These are phyloP conservation scores for Leonotis leonurus DNA, from an alignment of 257 asterid genomes.

Conservation along the genomic window DNA sequence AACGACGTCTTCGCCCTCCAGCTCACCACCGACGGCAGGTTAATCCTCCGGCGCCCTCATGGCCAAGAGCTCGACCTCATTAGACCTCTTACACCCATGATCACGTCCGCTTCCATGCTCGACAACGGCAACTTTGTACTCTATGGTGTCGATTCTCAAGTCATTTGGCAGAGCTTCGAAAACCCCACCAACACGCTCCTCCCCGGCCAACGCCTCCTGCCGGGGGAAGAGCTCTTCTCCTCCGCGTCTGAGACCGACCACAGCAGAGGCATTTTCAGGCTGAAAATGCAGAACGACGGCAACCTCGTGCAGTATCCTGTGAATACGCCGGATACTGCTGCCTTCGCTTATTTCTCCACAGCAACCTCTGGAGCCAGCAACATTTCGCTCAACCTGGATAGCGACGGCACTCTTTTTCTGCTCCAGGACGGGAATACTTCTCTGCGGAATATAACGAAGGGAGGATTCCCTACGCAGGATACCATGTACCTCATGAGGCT, in stretches of 20 bases:
- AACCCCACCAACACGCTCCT: constrained; percentile 43
- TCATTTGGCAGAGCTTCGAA: constrained; percentile 53
- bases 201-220: constrained; percentile 28
- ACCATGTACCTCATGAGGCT: constrained; percentile 26
- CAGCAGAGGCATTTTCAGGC: constrained; percentile 27
- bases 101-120: constrained; percentile 35
- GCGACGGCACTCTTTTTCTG: constrained; percentile 37
- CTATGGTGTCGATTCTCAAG: constrained; percentile 4
- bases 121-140: constrained; percentile 51
- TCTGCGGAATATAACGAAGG: constrained; percentile 15
- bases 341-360: constrained; percentile 24
- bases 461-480: constrained; percentile 3
- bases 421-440: constrained; percentile 12
- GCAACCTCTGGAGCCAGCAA: constrained; percentile 4
- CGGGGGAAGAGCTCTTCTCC: constrained; percentile 19
- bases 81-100: background rate
- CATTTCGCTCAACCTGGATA: constrained; percentile 25
- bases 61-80: constrained; percentile 1
- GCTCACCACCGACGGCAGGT: constrained; percentile 30
- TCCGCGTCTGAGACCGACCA: constrained; percentile 32
- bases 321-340: background rate
- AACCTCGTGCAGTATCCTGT: constrained; percentile 48
- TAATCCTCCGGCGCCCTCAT: constrained; percentile 19
- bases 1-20: constrained; percentile 11
- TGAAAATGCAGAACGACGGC: constrained; percentile 42